Evolutionary conservation across 352 stramenopile genomes (phyloP).

Genomic region (Pythium graminicola): DNA sequence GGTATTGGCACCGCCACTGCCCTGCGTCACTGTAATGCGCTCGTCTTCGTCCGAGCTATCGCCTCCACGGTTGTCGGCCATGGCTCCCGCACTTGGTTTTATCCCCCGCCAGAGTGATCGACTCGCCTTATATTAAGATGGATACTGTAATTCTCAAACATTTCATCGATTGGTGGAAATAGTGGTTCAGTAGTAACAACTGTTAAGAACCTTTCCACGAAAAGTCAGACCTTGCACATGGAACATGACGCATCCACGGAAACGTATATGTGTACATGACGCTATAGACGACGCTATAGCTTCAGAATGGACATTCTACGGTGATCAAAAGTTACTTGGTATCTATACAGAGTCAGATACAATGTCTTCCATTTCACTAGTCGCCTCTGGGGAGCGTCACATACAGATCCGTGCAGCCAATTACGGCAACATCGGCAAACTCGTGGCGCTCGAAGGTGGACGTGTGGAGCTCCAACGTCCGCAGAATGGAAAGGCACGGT

Average conservation of each 20-base stretch:
- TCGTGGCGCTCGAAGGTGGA: constrained; percentile 16
- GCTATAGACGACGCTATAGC: not conserved
- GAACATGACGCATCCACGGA: constrained; percentile 6
- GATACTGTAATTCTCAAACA: not conserved
- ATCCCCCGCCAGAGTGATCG: constrained; percentile 18
- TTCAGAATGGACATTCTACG: constrained; percentile 15
- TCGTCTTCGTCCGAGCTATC: constrained; percentile 86
- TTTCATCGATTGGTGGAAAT: not conserved
- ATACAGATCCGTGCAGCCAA: constrained; percentile 13
- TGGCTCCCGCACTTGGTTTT: constrained; percentile 5
- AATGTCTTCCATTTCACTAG: not conserved
- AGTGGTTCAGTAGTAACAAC: not conserved
- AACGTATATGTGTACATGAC: not conserved
- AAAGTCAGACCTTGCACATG: constrained; percentile 11
- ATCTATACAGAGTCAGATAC: constrained; percentile 2
- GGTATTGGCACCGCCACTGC: constrained; percentile 4
- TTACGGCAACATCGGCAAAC: constrained; percentile 3
- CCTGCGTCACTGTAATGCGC: constrained; percentile 39
- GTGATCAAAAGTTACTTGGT: constrained; percentile 14
- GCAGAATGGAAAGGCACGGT: not conserved
- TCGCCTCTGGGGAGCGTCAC: constrained; percentile 16
- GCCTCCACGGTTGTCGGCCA: constrained; percentile 27
- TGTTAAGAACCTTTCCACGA: constrained; percentile 17
- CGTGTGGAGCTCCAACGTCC: not conserved
- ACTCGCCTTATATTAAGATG: not conserved